These are phyloP conservation scores for Didymella sp. DNA, from an alignment of 2,329 filamentous ascomycete genomes.

Conservation along the genomic window DNA sequence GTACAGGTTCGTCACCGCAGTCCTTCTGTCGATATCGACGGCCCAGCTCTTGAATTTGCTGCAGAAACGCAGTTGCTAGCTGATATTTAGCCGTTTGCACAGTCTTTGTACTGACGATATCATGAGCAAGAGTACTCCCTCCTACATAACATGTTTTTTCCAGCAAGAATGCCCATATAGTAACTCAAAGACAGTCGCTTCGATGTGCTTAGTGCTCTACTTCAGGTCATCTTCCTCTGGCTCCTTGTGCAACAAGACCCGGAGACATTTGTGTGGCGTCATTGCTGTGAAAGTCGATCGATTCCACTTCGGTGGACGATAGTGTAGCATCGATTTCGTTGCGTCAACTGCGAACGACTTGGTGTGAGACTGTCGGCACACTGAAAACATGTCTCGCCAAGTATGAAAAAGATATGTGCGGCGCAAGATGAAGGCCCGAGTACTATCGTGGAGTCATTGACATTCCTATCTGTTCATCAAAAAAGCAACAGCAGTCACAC, in stretches of 20 bases:
- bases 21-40: not conserved
- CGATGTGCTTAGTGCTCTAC: not conserved
- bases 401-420: not conserved
- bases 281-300: not conserved
- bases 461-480: not conserved
- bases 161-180: not conserved
- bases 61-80: not conserved
- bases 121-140: not conserved
- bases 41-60: not conserved
- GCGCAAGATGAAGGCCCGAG: slow-evolving; percentile 7
- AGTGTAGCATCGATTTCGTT: not conserved
- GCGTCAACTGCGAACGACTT: not conserved
- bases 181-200: not conserved
- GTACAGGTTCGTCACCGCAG: not conserved
- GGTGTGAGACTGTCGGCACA: not conserved
- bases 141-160: too few species aligned
- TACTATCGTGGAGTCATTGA: not conserved
- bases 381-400: slow-evolving; percentile 1
- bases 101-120: not conserved
- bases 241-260: not conserved
- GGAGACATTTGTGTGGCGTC: not conserved
- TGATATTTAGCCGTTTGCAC: not conserved
- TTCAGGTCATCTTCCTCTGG: not conserved
- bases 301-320: not conserved
- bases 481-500: not conserved